Base-by-base conservation (phyloP, 805 yeast species). In the Candida xiaguanensis region DNA sequence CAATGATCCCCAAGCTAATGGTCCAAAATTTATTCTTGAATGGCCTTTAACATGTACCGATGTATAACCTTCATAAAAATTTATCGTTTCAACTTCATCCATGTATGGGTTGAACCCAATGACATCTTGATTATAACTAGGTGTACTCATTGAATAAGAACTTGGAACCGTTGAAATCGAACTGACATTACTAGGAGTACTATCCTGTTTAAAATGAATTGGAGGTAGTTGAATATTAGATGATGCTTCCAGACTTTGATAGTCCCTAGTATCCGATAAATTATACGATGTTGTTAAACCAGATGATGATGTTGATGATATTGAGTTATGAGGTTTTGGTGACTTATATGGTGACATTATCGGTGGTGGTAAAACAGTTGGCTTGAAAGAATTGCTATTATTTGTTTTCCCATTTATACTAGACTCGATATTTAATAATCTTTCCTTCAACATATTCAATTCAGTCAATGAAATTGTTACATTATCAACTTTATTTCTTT, bases 1-100 rank as follows among this genome's bases (percentile, higher is more conserved):
- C 4, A 64, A 36, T 8, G 70, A 57, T 1, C 63, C 50, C 67
- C 70, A 65, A 2, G 67, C 53, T 29, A 65, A 60, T 1, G 72
- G 72, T 3, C 72, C 73, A 43, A 53, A 61, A 26, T 57, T 54
- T 4, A 62, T 50, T 33, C 67, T 50, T n/a, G 63, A 46, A 20
- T 50, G 40, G 16, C 56, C 64, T 33, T 55, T 59, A 7, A 57
- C 48, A 39, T 59, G 59, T 2, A 63, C 41, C 0, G 70, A 50
- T 22, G 63, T 48, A 39, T 62, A 67, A 8, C 57, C 56, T 27
- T 58, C 59, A 45, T 54, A 68, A 44, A 68, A 63, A 36, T 61
- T 63, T 38, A 67, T 63, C 1, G 51, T 48, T 32, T 65, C 70
- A 3, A 53, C 44, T 13, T 50, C 52, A 32, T 51, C 47, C 14